Evolutionary conservation across 306 rosid species (phyloP).

Genomic region (Betula pendula): DNA sequence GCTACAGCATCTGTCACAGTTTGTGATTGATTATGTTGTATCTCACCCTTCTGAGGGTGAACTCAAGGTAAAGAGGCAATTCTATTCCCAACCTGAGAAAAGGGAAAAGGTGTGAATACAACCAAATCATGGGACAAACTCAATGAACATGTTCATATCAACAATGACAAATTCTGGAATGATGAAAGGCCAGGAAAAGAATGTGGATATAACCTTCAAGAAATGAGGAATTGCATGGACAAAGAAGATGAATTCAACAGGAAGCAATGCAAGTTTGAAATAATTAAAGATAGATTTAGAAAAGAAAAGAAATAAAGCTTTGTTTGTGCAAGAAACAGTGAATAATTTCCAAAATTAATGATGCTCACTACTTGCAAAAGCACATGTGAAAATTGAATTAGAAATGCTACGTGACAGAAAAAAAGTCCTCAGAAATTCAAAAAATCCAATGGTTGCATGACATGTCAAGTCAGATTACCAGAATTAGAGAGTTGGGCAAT

Average conservation of each 20-base stretch:
- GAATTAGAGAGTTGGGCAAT: constrained; percentile 47
- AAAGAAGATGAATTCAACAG: constrained; percentile 3
- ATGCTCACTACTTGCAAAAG: constrained; percentile 11
- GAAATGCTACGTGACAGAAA: constrained; percentile 14
- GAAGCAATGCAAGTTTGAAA: background rate
- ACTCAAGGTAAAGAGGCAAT: constrained; percentile 20
- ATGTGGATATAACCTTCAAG: background rate
- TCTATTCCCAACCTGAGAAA: constrained; percentile 39
- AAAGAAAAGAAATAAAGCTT: background rate
- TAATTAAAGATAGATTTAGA: background rate
- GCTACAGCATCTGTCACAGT: constrained; percentile 32
- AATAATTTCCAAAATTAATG: constrained; percentile 31
- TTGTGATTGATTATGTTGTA: constrained; percentile 18
- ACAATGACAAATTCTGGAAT: background rate
- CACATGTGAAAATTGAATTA: constrained; percentile 17
- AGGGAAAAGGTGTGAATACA: background rate
- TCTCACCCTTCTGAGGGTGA: constrained; percentile 33
- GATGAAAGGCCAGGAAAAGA: background rate
- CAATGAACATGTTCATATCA: background rate
- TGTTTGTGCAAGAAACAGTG: background rate
- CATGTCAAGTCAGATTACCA: constrained; percentile 38
- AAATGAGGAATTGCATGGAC: background rate
- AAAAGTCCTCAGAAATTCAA: constrained; percentile 15
- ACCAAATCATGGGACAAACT: background rate
- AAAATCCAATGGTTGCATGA: constrained; percentile 18